Evolutionary conservation across 2,329 filamentous ascomycete species (phyloP), one percentile per base, ranked within the genome.

Genomic region (Whalleya microplaca): DNA sequence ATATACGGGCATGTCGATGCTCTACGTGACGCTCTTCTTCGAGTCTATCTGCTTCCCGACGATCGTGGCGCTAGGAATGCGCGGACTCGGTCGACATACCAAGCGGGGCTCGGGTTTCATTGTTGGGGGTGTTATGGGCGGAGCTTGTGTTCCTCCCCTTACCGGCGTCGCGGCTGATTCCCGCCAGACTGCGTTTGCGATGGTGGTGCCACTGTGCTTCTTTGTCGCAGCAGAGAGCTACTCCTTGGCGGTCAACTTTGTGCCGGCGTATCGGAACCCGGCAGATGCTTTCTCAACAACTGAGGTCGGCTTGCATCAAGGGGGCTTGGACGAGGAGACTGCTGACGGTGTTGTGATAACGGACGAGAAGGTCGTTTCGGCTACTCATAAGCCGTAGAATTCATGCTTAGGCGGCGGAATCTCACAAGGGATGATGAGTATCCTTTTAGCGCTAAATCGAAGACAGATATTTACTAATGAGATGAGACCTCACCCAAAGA

Each of bases 31-130:
- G 6, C 79, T 92, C 21, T 92, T 93, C 77, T 93, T 93, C 73
- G 90, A 91, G 73, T 88, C 84, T 3, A 89, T 91, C 68, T 89
- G 87, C 72, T 94, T 93, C 78, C 90, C 90, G 0, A 92, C 89
- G 18, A 92, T 94, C 66, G 85, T 94, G 27, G 89, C 89, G 0
- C 79, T 93, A 2, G 88, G 88, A 8, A 91, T 92, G 78, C 83
- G 88, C 20, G 89, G 89, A 2, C 79, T 92, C 1, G 90, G 91
- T 5, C 83, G 86, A 18, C 87, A 94, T 74, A 90, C 87, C 37
- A 92, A 93, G 78, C 83, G 89, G 58, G 90, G 90, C 1, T 87
- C 85, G 2, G 89, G 89, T 3, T 89, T 84, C 71, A 86, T 90
- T 55, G 82, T 92, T 1, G 87, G 79, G 3, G 89, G 87, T 62